phyloP scores from a whole-genome alignment of 441 rosid species.

The Metrosideros polymorpha region DNA sequence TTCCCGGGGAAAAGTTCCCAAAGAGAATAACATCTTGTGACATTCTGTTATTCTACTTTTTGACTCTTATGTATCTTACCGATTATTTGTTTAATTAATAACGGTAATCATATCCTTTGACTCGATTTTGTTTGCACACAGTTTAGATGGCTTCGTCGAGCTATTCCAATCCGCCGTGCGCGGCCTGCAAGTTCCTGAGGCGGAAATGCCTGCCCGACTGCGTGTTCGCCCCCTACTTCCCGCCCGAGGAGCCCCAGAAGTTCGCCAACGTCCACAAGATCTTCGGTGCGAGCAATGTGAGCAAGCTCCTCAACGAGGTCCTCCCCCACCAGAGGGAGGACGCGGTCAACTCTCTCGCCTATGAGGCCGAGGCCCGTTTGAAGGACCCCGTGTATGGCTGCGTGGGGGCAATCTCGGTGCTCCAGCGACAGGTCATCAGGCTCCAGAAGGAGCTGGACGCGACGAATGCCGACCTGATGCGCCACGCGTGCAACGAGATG shows the following conservation, averaged over 20 bases:
- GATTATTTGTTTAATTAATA: not conserved
- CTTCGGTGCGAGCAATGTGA: slow-evolving; percentile 63
- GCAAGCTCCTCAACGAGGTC: slow-evolving; percentile 52
- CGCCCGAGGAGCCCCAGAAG: slow-evolving; percentile 59
- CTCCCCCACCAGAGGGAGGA: slow-evolving; percentile 52
- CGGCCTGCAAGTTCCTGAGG: slow-evolving; percentile 62
- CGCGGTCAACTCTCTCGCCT: slow-evolving; percentile 53
- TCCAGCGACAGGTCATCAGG: slow-evolving; percentile 43
- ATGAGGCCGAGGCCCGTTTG: slow-evolving; percentile 61
- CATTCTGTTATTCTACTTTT: not conserved
- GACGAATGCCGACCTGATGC: slow-evolving; percentile 47
- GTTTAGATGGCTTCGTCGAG: slow-evolving; percentile 38
- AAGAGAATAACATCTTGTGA: not conserved
- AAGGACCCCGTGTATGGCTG: slow-evolving; percentile 68
- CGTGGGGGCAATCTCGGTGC: slow-evolving; percentile 57
- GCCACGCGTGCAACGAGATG: slow-evolving; percentile 43
- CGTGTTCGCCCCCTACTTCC: slow-evolving; percentile 58
- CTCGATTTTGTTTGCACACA: not conserved
- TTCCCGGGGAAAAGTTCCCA: not conserved
- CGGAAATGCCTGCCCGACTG: slow-evolving; percentile 47
- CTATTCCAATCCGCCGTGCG: slow-evolving; percentile 58
- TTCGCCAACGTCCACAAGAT: slow-evolving; percentile 58
- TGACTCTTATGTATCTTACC: not conserved
- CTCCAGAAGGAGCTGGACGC: slow-evolving; percentile 54
- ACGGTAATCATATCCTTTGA: not conserved